phyloP scores from a whole-genome alignment of 176 grass and related monocot species.

The Canna indica region DNA sequence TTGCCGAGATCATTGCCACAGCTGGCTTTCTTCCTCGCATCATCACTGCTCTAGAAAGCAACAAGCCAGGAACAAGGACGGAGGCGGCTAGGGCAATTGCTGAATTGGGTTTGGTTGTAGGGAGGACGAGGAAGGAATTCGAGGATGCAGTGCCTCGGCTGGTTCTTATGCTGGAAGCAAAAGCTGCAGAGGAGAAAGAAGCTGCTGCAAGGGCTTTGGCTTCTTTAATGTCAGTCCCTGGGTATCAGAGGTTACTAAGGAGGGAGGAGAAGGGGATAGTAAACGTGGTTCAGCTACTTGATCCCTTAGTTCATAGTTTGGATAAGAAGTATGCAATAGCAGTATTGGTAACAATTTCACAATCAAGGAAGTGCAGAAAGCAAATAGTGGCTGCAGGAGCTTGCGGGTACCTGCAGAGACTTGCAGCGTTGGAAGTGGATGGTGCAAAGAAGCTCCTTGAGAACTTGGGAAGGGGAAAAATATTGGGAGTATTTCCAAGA shows the following conservation, averaged over 20 bases:
- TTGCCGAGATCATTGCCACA: conserved; percentile 49
- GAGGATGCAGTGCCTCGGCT: conserved; percentile 37
- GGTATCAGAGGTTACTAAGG: conserved; percentile 44
- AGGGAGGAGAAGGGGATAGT: conserved; percentile 63
- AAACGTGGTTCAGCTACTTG: conserved; percentile 59
- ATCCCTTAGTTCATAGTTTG: conserved; percentile 27
- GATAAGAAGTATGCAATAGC: conserved; percentile 44
- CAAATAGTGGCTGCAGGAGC: conserved; percentile 75
- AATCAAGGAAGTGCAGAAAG: conserved; percentile 56
- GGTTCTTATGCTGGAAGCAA: conserved; percentile 65
- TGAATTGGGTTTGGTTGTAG: conserved; percentile 27
- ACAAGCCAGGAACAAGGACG: conserved; percentile 23
- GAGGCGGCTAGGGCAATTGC: conserved; percentile 55
- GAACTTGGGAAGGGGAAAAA: conserved; percentile 55
- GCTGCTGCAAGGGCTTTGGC: conserved; percentile 50
- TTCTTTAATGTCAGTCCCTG: conserved; percentile 25
- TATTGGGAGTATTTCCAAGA: conserved; percentile 79
- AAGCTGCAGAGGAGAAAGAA: conserved; percentile 31
- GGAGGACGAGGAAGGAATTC: conserved; percentile 34
- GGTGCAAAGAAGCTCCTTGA: conserved; percentile 75
- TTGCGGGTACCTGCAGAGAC: conserved; percentile 58
- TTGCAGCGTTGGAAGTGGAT: conserved; percentile 43
- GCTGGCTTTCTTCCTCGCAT: conserved; percentile 33
- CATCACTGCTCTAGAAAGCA: conserved; percentile 39
- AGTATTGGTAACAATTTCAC: conserved; percentile 41